phyloP scores from a whole-genome alignment of 345 rosid genomes.

The Citrus unshiu region DNA sequence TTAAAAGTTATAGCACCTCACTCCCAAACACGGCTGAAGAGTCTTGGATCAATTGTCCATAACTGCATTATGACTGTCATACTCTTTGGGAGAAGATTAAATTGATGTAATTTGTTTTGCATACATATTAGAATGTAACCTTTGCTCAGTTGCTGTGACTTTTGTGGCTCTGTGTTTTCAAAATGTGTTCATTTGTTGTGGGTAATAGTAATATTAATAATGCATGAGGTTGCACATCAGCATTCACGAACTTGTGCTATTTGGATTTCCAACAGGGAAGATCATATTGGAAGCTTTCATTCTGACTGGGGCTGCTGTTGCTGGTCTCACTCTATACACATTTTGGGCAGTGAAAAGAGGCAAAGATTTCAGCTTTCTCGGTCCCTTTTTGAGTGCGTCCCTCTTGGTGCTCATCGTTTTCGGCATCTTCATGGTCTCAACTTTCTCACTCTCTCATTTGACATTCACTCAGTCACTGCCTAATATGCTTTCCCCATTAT shows the following conservation, averaged over 20 bases:
- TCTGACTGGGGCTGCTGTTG: conserved; percentile 47
- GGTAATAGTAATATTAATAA: no score
- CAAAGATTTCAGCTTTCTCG: conserved; percentile 62
- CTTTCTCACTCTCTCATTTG: no score
- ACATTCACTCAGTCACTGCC: not conserved
- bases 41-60: not conserved
- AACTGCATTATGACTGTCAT: not conserved
- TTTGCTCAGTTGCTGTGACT: not conserved
- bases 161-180: not conserved
- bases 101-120: not conserved
- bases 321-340: conserved; percentile 64
- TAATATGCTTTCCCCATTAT: not conserved
- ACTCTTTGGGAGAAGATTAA: not conserved
- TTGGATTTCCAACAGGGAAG: conserved; percentile 35
- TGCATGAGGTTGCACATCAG: no score
- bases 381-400: conserved; percentile 57
- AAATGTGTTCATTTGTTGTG: no score
- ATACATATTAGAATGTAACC: not conserved
- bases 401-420: conserved; percentile 44
- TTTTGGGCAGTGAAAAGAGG: conserved; percentile 71
- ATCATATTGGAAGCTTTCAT: conserved; percentile 56
- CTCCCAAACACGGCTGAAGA: no score
- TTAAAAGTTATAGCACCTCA: no score
- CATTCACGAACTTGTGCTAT: not conserved
- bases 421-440: conserved; percentile 42